Base-by-base conservation (phyloP, 768 basidiomycete genomes). In the Tylopilus sp. region DNA sequence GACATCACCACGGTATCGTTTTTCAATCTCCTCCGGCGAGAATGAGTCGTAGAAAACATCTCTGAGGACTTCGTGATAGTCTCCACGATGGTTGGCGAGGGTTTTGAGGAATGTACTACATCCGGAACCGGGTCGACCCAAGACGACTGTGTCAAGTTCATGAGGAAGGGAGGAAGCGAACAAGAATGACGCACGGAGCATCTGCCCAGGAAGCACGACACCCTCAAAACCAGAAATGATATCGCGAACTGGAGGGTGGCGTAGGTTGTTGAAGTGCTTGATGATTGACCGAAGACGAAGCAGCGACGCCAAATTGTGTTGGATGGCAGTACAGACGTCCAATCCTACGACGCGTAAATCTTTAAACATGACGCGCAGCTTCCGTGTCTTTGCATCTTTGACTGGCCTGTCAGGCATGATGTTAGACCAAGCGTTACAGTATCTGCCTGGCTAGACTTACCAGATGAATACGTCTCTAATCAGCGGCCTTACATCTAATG, bases 41-140 rank as follows among this genome's bases (percentile, higher is more conserved):
- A 81, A 72, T 24, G 80, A 82, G 47, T 76, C 74, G 49, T 80
- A 78, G 33, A 68, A 61, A 42, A 80, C 73, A 14, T 71, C 65
- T 1, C 73, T 73, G 7, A 76, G 63, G 51, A 83, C 75, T 17
- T 57, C 60, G 34, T 73, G 55, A 57, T 70, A 81, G 6, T 71
- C 73, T 14, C 63, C 63, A 11, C 76, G 72, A 48, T 76, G 70
- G 60, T 79, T 79, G 3, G 79, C 71, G 48, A 81, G 67, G 1
- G 75, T 77, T 63, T 82, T 83, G 45, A 84, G 68, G 52, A 84
- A 70, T 0, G 80, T 75, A 21, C 68, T 71, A 53, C 77, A 78
- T 17, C 77, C 77, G 6, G 89, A 83, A 12, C 87, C 88, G 0
- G 92, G 92, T 25, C 89, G 80, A 21, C 91, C 92, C 31, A 93